Base-by-base conservation (phyloP, 805 yeast genomes). In the Lipomyces yamanashiensis region DNA sequence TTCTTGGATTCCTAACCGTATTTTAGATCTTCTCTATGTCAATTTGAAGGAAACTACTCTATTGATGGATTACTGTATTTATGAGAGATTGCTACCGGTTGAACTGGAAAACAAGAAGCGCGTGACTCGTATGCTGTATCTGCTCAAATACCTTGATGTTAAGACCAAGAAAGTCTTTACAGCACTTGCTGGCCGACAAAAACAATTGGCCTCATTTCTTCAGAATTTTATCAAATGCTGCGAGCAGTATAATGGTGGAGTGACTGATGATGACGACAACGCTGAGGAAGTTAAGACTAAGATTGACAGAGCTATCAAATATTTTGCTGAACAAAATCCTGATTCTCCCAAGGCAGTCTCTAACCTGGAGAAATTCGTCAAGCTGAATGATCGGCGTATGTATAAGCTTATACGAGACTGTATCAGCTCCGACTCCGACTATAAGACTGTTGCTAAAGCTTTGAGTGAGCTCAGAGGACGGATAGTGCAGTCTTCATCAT, bases 161-260 rank as follows among this genome's bases (percentile, higher is more conserved):
- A 86, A 85, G 66, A 82, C 92, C 0, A 80, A 80, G 65, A 79
- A 83, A 28, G 84, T 96, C 0, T 87, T 91, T 69, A 75, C 79
- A 63, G 93, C 96, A 0, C 83, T 90, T 43, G 81, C 84, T 56
- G 83, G 81, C 70, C 80, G 96, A 55, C 97, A 91, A 72, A 80
- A 81, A 54, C 87, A 87, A 67, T 52, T 49, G 33, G 50, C 48
- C 7, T n/a, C 55, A 6, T 50, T 48, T 45, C 41, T 47, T 43
- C 49, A 48, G 6, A 33, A 40, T 10, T 44, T 33, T 7, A 43
- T 52, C 7, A n/a, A 45, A 10, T 48, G 48, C 51, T 78, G 84
- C 33, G 88, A 85, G 60, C 73, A 78, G 34, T 78, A 76, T 66
- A 75, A 78, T 43, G 77, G 75, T 15, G 78, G 75, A 1, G 60